phyloP scores from a whole-genome alignment of 2,329 filamentous ascomycete species.

The Ascochyta koolunga region DNA sequence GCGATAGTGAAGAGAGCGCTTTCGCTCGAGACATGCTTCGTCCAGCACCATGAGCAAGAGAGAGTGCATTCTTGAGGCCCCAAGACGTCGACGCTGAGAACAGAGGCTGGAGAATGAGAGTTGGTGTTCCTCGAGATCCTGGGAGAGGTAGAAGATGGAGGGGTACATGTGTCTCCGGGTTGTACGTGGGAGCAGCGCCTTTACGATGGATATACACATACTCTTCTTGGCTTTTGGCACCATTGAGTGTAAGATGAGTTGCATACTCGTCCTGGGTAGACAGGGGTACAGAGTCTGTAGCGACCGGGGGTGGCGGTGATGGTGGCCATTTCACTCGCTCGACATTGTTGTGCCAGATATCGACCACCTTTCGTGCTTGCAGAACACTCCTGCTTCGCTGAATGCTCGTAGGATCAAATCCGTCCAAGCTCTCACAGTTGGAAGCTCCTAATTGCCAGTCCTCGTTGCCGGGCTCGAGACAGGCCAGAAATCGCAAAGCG shows the following conservation, averaged over 20 bases:
- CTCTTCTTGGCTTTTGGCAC: slow-evolving; percentile 6
- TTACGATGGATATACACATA: slow-evolving; percentile 48
- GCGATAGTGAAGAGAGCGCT: slow-evolving; percentile 35
- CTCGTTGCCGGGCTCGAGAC: slow-evolving; percentile 44
- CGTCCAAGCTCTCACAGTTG: background rate
- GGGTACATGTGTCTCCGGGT: slow-evolving; percentile 26
- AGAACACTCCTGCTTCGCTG: slow-evolving; percentile 24
- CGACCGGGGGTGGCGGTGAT: slow-evolving; percentile 5
- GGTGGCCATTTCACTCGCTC: slow-evolving; percentile 42
- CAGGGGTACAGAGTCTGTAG: background rate
- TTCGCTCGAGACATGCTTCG: slow-evolving; percentile 47
- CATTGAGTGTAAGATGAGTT: background rate
- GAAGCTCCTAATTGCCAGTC: slow-evolving; percentile 24
- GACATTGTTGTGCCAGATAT: slow-evolving; percentile 49
- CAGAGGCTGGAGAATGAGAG: slow-evolving; percentile 44
- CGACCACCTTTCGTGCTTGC: slow-evolving; percentile 40
- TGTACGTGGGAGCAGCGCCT: slow-evolving; percentile 45
- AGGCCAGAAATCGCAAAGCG: slow-evolving; percentile 46
- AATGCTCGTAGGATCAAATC: slow-evolving; percentile 17
- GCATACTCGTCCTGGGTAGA: background rate
- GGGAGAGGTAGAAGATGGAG: slow-evolving; percentile 45
- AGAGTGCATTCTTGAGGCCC: slow-evolving; percentile 43
- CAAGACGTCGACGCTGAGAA: slow-evolving; percentile 35
- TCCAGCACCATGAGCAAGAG: slow-evolving; percentile 48
- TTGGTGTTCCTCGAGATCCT: slow-evolving; percentile 48